Evolutionary conservation across 306 rosid genomes (phyloP).

Genomic region (Citrullus mucosospermus): DNA sequence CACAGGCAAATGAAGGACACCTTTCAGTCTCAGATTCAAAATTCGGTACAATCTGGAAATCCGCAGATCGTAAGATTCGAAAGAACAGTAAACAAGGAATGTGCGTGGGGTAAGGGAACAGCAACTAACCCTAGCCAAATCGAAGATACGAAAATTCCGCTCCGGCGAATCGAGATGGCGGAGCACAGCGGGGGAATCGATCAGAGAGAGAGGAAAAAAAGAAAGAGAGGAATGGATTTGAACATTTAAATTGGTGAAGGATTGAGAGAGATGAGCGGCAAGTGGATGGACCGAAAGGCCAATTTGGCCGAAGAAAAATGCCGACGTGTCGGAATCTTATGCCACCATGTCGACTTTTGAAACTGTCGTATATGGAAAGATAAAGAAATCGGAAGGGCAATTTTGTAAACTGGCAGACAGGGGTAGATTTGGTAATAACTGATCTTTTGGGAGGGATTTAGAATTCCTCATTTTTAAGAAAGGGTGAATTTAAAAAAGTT

Average conservation of each 20-base stretch:
- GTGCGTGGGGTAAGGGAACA: background rate
- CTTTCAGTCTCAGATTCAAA: background rate
- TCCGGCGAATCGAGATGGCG: background rate
- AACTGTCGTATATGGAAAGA: background rate
- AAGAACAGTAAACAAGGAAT: background rate
- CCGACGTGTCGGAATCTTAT: background rate
- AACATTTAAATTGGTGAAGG: constrained; percentile 1
- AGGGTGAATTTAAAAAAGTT: background rate
- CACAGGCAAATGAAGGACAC: background rate
- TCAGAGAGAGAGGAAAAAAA: background rate
- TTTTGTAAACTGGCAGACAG: background rate
- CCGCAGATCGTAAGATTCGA: background rate
- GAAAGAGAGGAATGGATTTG: background rate
- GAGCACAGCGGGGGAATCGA: background rate
- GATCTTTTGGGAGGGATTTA: too few species aligned
- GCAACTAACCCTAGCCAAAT: background rate
- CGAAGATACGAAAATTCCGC: background rate
- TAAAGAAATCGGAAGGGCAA: background rate
- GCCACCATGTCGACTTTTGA: background rate
- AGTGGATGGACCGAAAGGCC: background rate
- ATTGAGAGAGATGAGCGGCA: background rate
- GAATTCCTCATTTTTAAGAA: background rate
- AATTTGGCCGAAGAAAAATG: background rate
- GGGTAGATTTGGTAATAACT: background rate
- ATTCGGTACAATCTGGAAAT: background rate